Conservation (phyloP, 352 stramenopile genomes). For the Aphanomyces astaci region DNA sequence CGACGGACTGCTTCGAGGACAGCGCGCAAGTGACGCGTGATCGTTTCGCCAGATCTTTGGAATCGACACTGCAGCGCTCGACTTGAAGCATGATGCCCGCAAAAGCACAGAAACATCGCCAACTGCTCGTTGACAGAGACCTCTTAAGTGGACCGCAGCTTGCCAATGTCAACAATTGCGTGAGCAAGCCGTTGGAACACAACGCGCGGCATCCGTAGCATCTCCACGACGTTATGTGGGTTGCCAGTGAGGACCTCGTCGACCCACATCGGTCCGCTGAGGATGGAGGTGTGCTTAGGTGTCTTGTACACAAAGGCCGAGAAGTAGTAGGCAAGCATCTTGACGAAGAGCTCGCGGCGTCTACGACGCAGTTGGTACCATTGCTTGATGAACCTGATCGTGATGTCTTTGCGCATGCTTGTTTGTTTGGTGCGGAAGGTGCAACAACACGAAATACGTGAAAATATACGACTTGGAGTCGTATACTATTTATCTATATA, state of each 20-base stretch:
- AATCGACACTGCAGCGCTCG: neutral
- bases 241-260: neutral
- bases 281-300: neutral
- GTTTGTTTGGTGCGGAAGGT: neutral
- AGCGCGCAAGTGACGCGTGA: neutral
- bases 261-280: neutral
- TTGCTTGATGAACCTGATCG: neutral
- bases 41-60: neutral
- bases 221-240: neutral
- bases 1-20: neutral
- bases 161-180: neutral
- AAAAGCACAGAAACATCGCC: neutral
- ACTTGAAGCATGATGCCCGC: slow-evolving; percentile 8
- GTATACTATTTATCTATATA: neutral
- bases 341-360: neutral
- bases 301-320: neutral
- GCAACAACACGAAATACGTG: neutral
- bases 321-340: neutral
- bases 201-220: neutral
- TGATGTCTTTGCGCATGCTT: neutral
- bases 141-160: neutral
- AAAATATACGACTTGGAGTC: neutral
- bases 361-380: neutral
- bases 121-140: neutral
- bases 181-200: neutral